Conservation (phyloP, 345 rosid genomes). For the Iberis pinnata region DNA sequence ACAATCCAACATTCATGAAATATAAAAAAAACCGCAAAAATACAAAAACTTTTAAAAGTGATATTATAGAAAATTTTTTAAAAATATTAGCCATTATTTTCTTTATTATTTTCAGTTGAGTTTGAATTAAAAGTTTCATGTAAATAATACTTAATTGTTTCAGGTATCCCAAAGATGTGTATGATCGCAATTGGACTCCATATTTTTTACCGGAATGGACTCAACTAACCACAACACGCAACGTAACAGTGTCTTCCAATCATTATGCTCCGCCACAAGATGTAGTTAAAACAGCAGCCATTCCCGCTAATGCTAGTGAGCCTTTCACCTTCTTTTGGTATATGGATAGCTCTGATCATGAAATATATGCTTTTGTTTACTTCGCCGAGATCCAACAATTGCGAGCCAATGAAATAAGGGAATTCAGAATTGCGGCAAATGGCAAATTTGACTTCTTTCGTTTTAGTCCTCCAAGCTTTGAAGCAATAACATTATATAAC, state of each 20-base stretch:
- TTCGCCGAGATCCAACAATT: conserved; percentile 30
- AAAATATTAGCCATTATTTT: no score
- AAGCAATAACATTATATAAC: conserved; percentile 7
- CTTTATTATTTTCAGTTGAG: not conserved
- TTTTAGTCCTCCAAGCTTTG: conserved; percentile 8
- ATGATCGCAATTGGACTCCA: conserved; percentile 35
- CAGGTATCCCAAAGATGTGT: conserved; percentile 33
- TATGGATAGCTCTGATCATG: not conserved
- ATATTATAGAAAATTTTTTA: no score
- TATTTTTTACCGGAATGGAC: not conserved
- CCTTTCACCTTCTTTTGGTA: not conserved
- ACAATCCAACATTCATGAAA: no score
- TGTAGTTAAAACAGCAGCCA: conserved; percentile 24
- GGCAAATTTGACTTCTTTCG: conserved; percentile 3
- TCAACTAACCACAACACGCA: no score
- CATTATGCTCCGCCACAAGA: conserved; percentile 29
- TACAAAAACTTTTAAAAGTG: no score
- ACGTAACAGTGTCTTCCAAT: no score
- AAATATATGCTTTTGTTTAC: conserved; percentile 29
- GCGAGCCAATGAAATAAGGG: conserved; percentile 26
- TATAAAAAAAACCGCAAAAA: no score
- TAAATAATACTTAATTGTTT: not conserved
- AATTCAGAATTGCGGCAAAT: conserved; percentile 15
- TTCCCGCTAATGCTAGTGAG: conserved; percentile 17
- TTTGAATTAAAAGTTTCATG: not conserved